Evolutionary conservation across 129 eudicot species (phyloP), one percentile per base, ranked within the genome.

Genomic region (Tagetes patula): DNA sequence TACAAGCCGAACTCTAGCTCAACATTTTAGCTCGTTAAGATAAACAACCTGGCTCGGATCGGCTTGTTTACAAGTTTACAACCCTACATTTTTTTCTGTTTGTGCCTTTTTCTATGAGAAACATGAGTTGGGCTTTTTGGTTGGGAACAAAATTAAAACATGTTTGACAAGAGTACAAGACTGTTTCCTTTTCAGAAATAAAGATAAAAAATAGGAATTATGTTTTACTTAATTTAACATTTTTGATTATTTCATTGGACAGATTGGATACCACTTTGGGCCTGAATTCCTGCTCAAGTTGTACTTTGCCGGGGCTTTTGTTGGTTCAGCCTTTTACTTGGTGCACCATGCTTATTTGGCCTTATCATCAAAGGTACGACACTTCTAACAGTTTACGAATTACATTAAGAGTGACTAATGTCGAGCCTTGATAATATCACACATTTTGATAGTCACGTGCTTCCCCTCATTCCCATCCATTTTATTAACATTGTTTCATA

Each of bases 231-330:
- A 14, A 12, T 4, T 37, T 36, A 61, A 12, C 48, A 52, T 4
- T 27, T 3, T 40, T 75, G 46, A 14, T 75, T 40, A 40, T 42
- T 70, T 77, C 2, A 36, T 85, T 80, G 58, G 54, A 55, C 91
- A 93, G 96, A 81, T 87, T 71, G 98, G 84, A 82, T 75, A 85
- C 49, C 31, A 13, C 9, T 89, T 93, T 84, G 98, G 98, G 60
- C 84, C 96, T 47, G 84, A 75, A 69, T 87, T 78, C 76, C 61
- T 93, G 70, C 81, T 93, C 85, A 89, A 77, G 77, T 43, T 93
- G 72, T 93, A 89, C 70, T 67, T 93, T 58, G 80, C 88, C 12
- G 96, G 98, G 58, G 98, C 98, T 30, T 67, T 93, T 77, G 86
- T 59, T 74, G 98, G 98, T 73, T 89, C 95, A 56, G 84, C 80